phyloP scores from a whole-genome alignment of 2,329 filamentous ascomycete genomes.

The Paecilomyces sp. region DNA sequence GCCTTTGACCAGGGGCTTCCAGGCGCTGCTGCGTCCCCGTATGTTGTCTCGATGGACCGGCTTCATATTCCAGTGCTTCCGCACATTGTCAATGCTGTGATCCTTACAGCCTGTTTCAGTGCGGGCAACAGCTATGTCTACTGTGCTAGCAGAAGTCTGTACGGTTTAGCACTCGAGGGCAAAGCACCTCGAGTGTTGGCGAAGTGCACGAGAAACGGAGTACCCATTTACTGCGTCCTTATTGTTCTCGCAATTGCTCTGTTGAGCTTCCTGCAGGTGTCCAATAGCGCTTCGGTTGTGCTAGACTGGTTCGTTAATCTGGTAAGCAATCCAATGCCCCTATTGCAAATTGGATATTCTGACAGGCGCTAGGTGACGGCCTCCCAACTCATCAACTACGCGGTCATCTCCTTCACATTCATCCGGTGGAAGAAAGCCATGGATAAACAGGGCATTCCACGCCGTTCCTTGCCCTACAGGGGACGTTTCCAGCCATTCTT shows the following conservation, averaged over 20 bases:
- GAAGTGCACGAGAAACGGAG: constrained; percentile 55
- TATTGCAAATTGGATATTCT: neutral
- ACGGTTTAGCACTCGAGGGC: constrained; percentile 61
- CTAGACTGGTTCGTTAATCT: constrained; percentile 66
- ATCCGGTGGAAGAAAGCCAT: constrained; percentile 65
- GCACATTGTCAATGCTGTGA: constrained; percentile 66
- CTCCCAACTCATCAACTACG: constrained; percentile 67
- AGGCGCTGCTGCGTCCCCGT: constrained; percentile 65
- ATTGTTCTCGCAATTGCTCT: constrained; percentile 61
- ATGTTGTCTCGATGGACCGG: constrained; percentile 61
- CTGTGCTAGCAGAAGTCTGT: constrained; percentile 61
- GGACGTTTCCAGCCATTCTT: constrained; percentile 63
- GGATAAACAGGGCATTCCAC: constrained; percentile 60
- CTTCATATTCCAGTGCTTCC: constrained; percentile 57
- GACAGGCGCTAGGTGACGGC: constrained; percentile 51
- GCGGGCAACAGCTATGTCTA: constrained; percentile 64
- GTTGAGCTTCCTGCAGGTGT: constrained; percentile 67
- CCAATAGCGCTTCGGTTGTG: constrained; percentile 57
- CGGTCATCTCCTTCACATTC: constrained; percentile 63
- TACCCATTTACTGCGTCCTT: constrained; percentile 67
- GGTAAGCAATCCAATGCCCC: constrained; percentile 20
- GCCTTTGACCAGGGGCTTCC: constrained; percentile 54
- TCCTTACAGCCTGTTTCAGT: constrained; percentile 61
- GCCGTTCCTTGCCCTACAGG: constrained; percentile 63
- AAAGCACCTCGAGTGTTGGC: constrained; percentile 62